These are phyloP conservation scores for Lonicera japonica DNA, from an alignment of 129 eudicot species.

Conservation along the genomic window DNA sequence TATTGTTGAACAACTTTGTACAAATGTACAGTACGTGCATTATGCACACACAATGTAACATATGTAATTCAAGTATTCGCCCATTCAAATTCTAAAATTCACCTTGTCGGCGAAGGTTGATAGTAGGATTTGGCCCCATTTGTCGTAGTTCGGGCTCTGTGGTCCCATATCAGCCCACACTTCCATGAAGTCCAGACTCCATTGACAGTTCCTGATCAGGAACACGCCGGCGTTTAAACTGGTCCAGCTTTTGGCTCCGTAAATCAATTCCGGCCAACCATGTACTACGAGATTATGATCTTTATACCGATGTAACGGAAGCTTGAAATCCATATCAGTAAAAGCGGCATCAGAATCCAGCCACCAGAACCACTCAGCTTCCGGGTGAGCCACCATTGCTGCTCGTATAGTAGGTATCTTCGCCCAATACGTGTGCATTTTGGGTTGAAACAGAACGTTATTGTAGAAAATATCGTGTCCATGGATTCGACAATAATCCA, in stretches of 20 bases:
- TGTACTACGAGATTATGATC: slow-evolving; percentile 59
- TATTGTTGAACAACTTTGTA: too few species aligned
- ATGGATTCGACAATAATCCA: slow-evolving; percentile 79
- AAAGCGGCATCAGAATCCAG: slow-evolving; percentile 84
- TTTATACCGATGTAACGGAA: slow-evolving; percentile 55
- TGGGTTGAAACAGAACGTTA: slow-evolving; percentile 56
- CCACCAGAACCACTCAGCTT: slow-evolving; percentile 98
- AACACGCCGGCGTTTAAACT: slow-evolving; percentile 88
- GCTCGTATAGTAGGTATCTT: slow-evolving; percentile 65
- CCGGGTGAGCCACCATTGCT: slow-evolving; percentile 91
- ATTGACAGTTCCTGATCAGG: slow-evolving; percentile 68
- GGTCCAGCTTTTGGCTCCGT: slow-evolving; percentile 69
- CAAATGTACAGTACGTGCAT: too few species aligned
- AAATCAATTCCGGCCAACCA: slow-evolving; percentile 59
- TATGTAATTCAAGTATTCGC: too few species aligned
- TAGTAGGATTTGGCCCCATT: slow-evolving; percentile 55
- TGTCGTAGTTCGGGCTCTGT: slow-evolving; percentile 46
- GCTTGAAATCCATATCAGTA: slow-evolving; percentile 71
- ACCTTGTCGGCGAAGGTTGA: slow-evolving; percentile 51
- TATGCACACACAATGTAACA: too few species aligned
- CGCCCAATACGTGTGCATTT: slow-evolving; percentile 81
- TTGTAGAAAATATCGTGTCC: slow-evolving; percentile 79
- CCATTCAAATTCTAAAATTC: too few species aligned
- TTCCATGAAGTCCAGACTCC: slow-evolving; percentile 83
- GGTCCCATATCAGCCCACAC: slow-evolving; percentile 84